Conservation (phyloP, 2,329 filamentous ascomycete genomes). For the Myriangium duriaei region DNA sequence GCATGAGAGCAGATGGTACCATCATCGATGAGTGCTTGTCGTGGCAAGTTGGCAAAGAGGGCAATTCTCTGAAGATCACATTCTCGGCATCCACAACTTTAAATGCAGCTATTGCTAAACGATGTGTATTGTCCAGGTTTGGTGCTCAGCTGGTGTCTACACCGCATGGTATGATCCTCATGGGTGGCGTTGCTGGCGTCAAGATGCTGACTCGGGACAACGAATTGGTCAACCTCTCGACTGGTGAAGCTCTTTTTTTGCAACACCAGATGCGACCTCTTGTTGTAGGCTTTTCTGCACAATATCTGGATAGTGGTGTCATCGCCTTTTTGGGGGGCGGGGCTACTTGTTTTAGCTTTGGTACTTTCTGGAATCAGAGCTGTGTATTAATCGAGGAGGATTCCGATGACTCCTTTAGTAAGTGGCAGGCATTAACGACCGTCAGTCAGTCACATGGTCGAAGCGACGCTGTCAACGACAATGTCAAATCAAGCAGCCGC, state of each 20-base stretch:
- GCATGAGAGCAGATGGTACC: slow-evolving; percentile 52
- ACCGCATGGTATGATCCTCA: slow-evolving; percentile 34
- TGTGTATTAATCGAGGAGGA: slow-evolving; percentile 20
- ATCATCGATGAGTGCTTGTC: slow-evolving; percentile 50
- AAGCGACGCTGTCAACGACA: background rate
- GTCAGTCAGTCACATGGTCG: too few relatives aligned
- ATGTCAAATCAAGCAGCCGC: background rate
- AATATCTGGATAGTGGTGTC: slow-evolving; percentile 37
- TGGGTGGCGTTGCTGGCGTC: slow-evolving; percentile 39
- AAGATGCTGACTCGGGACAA: slow-evolving; percentile 34
- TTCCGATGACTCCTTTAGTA: background rate
- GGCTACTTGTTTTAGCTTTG: slow-evolving; percentile 83
- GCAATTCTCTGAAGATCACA: background rate
- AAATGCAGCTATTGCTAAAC: slow-evolving; percentile 17
- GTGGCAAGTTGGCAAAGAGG: slow-evolving; percentile 43
- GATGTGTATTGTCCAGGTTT: slow-evolving; percentile 33
- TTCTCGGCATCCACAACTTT: slow-evolving; percentile 6
- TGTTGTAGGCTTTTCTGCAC: slow-evolving; percentile 54
- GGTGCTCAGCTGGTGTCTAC: slow-evolving; percentile 40
- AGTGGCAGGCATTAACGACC: background rate
- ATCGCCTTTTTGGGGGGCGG: slow-evolving; percentile 62
- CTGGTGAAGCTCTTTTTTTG: slow-evolving; percentile 1
- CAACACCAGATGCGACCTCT: slow-evolving; percentile 42
- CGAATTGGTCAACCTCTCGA: slow-evolving; percentile 39
- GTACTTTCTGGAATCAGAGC: slow-evolving; percentile 66